Conservation (phyloP, 2,329 filamentous ascomycete genomes). For the Phialophora macrospora region DNA sequence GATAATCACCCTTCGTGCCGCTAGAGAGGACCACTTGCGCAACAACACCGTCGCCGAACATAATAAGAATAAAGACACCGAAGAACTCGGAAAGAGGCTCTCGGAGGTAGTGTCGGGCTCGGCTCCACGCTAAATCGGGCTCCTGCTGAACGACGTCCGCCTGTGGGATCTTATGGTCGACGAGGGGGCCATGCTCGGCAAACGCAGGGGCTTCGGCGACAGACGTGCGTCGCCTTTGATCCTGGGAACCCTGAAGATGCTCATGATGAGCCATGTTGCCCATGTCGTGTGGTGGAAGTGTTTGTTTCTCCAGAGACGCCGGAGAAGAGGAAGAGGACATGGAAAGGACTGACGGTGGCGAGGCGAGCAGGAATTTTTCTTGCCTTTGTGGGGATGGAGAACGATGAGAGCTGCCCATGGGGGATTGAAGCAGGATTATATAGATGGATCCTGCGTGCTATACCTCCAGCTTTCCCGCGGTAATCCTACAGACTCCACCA, state of each 20-base stretch:
- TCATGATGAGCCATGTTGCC: constrained; percentile 28
- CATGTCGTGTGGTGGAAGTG: constrained; percentile 18
- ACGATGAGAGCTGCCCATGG: constrained; percentile 21
- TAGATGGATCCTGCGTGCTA: constrained; percentile 16
- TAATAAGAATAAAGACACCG: constrained; percentile 68
- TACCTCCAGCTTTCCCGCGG: constrained; percentile 27
- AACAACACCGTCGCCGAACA: constrained; percentile 74
- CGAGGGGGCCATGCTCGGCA: constrained; percentile 43
- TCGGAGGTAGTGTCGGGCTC: constrained; percentile 56
- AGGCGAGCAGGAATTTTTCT: constrained; percentile 4
- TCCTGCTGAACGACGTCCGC: constrained; percentile 38
- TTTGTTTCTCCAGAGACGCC: constrained; percentile 23
- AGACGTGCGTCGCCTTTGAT: constrained; percentile 26
- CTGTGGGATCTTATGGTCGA: constrained; percentile 45
- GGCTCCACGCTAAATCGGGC: constrained; percentile 57
- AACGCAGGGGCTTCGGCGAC: constrained; percentile 26
- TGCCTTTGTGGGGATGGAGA: constrained; percentile 28
- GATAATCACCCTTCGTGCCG: constrained; percentile 53
- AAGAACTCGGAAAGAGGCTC: constrained; percentile 71
- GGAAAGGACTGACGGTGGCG: constrained; percentile 15
- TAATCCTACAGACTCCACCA: constrained; percentile 7
- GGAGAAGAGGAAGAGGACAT: constrained; percentile 29
- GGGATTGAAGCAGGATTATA: constrained; percentile 29
- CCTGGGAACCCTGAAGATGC: constrained; percentile 25
- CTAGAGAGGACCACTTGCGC: constrained; percentile 69